A percentile compares a stretch with the other conserved stretches of the same genome.
These are phyloP conservation scores for Baorangia bicolor DNA, from an alignment of 768 basidiomycete genomes.

Conservation along the genomic window DNA sequence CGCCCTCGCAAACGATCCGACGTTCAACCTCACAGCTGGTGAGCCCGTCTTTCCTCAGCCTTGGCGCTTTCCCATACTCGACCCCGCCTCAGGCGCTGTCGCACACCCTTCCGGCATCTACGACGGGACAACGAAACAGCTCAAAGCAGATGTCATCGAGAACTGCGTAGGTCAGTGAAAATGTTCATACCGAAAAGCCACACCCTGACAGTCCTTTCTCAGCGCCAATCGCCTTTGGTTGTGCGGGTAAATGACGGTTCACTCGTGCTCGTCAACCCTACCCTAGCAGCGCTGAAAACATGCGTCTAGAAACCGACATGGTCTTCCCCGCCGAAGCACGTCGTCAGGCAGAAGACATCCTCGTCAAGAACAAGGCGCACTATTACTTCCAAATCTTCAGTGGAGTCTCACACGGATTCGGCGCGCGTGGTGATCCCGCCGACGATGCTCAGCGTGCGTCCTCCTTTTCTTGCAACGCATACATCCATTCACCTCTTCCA, in stretches of 20 bases:
- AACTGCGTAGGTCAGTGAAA: conserved; percentile 44
- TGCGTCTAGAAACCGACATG: conserved; percentile 49
- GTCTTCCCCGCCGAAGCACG: conserved; percentile 55
- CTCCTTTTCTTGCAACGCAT: not conserved
- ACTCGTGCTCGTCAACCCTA: not conserved
- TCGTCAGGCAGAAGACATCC: conserved; percentile 54
- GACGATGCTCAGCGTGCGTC: conserved; percentile 25
- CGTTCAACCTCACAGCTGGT: conserved; percentile 45
- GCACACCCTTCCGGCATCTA: conserved; percentile 47
- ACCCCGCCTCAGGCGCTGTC: conserved; percentile 44
- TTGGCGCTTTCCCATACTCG: not conserved
- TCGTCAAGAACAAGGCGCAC: conserved; percentile 46
- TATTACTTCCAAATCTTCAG: conserved; percentile 63
- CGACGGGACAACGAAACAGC: conserved; percentile 15
- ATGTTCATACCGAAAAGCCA: not conserved
- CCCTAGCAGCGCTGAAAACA: not conserved
- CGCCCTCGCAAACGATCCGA: conserved; percentile 44
- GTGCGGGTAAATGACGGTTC: conserved; percentile 43
- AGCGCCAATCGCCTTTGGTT: conserved; percentile 57
- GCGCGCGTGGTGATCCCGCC: conserved; percentile 29
- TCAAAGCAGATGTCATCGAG: conserved; percentile 48
- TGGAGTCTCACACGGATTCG: conserved; percentile 40
- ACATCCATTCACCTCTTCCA: not conserved
- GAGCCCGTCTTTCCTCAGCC: not conserved
- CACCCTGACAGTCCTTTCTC: not conserved